These are phyloP conservation scores for Euptelea pleiosperma DNA, from an alignment of 164 flowering plant genomes.

Conservation along the genomic window DNA sequence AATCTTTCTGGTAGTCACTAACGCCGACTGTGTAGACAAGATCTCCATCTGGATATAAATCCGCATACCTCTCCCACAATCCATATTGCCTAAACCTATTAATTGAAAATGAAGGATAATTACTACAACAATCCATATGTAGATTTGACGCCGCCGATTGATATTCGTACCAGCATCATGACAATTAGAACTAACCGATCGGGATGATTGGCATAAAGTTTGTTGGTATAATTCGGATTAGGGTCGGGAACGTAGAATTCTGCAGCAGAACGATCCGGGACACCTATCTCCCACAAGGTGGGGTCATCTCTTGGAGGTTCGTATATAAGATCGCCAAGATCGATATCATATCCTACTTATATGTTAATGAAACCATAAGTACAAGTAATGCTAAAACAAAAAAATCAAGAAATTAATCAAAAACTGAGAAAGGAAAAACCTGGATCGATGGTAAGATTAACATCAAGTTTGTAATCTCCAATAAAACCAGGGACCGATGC, in stretches of 20 bases:
- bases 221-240: constrained; percentile 55
- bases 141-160: not conserved
- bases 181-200: constrained; percentile 40
- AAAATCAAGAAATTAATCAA: not conserved
- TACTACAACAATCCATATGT: not conserved
- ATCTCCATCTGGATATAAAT: constrained; percentile 55
- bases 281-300: constrained; percentile 86
- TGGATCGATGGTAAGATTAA: constrained; percentile 38
- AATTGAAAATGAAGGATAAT: not conserved
- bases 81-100: constrained; percentile 80
- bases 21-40: constrained; percentile 50
- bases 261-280: constrained; percentile 79
- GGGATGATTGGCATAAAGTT: constrained; percentile 46
- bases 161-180: not conserved
- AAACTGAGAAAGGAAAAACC: constrained; percentile 28
- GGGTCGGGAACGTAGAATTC: constrained; percentile 84
- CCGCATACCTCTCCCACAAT: constrained; percentile 75
- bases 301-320: constrained; percentile 80
- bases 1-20: constrained; percentile 59
- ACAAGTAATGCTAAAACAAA: not conserved
- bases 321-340: constrained; percentile 51
- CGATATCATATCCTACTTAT: constrained; percentile 45
- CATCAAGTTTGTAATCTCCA: constrained; percentile 59
- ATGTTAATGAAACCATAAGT: not conserved
- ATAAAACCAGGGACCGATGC: constrained; percentile 77